Conservation (phyloP, 169 alveolate genomes). For the Cystoisospora suis region DNA sequence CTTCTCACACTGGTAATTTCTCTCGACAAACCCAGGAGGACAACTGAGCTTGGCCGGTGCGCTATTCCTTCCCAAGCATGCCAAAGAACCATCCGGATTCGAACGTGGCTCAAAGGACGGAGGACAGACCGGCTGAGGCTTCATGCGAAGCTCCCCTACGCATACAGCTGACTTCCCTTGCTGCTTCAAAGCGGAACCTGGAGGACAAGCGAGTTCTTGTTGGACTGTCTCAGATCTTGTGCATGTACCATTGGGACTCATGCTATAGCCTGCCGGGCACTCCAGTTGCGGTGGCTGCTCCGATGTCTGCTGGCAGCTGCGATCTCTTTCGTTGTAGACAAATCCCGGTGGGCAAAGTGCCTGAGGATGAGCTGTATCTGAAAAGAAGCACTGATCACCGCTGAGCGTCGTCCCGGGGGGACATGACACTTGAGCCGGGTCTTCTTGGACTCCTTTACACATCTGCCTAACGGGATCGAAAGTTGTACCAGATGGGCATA, state of each 20-base stretch:
- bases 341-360: constrained; percentile 38
- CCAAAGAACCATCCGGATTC: not conserved
- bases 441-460: not conserved
- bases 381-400: constrained; percentile 1
- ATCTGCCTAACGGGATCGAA: constrained; percentile 2
- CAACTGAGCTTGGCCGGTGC: constrained; percentile 9
- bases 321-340: not conserved
- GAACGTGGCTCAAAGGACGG: not conserved
- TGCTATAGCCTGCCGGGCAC: constrained; percentile 34
- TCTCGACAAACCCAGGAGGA: constrained; percentile 34
- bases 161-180: not conserved
- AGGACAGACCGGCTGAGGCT: constrained; percentile 38
- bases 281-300: constrained; percentile 37
- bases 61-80: constrained; percentile 7
- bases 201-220: constrained; percentile 40
- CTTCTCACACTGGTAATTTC: constrained; percentile 7
- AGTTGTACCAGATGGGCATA: constrained; percentile 41
- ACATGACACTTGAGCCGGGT: not conserved
- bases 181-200: constrained; percentile 17
- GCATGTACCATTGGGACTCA: not conserved
- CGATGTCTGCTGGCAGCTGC: constrained; percentile 13
- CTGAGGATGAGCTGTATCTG: not conserved
- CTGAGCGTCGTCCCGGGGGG: constrained; percentile 22
- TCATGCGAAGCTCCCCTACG: constrained; percentile 5
- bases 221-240: not conserved